These are phyloP conservation scores for Calycina herbarum DNA, from an alignment of 2,329 filamentous ascomycete species.

Conservation along the genomic window DNA sequence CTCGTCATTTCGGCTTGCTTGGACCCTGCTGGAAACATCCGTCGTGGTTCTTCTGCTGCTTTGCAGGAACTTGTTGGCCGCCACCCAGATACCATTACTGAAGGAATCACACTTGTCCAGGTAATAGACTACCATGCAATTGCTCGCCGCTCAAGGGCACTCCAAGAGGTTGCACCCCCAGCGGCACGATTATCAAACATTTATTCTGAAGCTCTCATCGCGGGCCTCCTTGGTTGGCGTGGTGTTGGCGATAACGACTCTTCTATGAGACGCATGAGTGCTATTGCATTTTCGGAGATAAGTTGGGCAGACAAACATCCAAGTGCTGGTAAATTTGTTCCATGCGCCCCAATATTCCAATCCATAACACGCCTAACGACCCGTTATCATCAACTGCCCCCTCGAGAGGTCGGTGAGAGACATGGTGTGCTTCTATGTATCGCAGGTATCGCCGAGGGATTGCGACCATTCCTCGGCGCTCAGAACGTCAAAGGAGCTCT, in stretches of 20 bases:
- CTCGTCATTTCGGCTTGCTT: conserved; percentile 80
- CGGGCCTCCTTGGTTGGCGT: conserved; percentile 78
- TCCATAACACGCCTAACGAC: not conserved
- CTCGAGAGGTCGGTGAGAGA: conserved; percentile 64
- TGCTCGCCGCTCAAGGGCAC: conserved; percentile 79
- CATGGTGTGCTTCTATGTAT: conserved; percentile 66
- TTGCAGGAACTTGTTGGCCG: conserved; percentile 91
- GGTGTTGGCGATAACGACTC: conserved; percentile 81
- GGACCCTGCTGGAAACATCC: conserved; percentile 90
- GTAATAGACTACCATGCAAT: conserved; percentile 91
- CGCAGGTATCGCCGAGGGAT: conserved; percentile 50
- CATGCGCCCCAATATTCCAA: not conserved
- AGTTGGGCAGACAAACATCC: conserved; percentile 33
- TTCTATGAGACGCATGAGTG: conserved; percentile 70
- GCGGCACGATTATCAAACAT: conserved; percentile 63
- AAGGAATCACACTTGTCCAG: conserved; percentile 86
- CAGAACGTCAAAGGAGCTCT: not conserved
- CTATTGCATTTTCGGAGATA: conserved; percentile 65
- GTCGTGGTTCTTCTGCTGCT: conserved; percentile 87
- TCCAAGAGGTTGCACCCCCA: conserved; percentile 71
- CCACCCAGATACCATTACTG: conserved; percentile 78
- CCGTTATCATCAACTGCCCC: not conserved
- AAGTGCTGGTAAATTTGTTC: not conserved
- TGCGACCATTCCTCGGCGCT: not conserved
- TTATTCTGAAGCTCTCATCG: conserved; percentile 69